Base-by-base conservation (phyloP, 225 moss, liverwort and hornwort species). In the Pleurozium schreberi region DNA sequence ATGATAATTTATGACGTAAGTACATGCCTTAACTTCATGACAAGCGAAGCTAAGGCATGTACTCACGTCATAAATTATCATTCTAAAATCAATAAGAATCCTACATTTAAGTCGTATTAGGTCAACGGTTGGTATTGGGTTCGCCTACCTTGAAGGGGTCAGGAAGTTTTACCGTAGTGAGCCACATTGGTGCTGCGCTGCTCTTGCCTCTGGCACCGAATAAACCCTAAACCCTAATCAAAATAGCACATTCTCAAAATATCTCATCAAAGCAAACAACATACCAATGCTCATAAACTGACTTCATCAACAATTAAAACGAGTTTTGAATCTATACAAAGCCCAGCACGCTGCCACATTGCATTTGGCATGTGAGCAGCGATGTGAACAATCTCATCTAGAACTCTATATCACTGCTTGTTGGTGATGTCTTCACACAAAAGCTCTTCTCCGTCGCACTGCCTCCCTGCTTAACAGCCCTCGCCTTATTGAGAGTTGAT, bases 251-350 rank as follows among this genome's bases (percentile, higher is more conserved):
- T 40, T 67, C 75, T 68, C 18, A 62, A 76, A 79, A 42, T 17
- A 71, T 36, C 19, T 84, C 63, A 67, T 50, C 52, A 20, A 31
- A 49, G 74, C 76, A 66, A 60, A 74, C 16, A 70, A 50, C 52
- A 81, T 63, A 33, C 65, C 30, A 58, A 21, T 38, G 52, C 7
- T 67, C 30, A 45, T 74, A 33, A 87, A 81, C n/a, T 57, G 79
- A 47, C 74, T 68, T 89, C 67, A 75, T 28, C 20, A 76, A 85
- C 62, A 85, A 50, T 66, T 53, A 34, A 61, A 84, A 82, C 75
- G 52, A 69, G 79, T 68, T 59, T 78, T 91, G 53, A 93, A 93
- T 93, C 91, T 93, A 64, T 91, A 93, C 93, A 93, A n/a, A 89
- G 63, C 76, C 62, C 83, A 75, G 65, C 47, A 55, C n/a, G 19